These are phyloP conservation scores for Aspergillus nomiae DNA, from an alignment of 2,329 filamentous ascomycete species.

Conservation along the genomic window DNA sequence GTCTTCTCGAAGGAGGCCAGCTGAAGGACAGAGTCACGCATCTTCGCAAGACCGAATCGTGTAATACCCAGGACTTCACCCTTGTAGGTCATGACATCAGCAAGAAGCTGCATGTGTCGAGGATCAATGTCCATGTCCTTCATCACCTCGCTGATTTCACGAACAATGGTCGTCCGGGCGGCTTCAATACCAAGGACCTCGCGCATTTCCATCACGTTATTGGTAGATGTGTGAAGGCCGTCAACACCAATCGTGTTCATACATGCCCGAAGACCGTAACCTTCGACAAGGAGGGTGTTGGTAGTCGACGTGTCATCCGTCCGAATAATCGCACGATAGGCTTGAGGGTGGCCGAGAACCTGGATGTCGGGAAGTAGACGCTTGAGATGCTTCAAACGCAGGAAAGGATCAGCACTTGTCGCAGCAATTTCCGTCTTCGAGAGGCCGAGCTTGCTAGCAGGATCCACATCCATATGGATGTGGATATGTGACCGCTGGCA, in stretches of 20 bases:
- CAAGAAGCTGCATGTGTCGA: conserved; percentile 94
- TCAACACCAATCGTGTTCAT: conserved; percentile 93
- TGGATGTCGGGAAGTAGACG: conserved; percentile 79
- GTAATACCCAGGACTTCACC: conserved; percentile 96
- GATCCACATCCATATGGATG: conserved; percentile 63
- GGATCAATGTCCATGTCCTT: conserved; percentile 93
- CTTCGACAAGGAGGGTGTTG: conserved; percentile 82
- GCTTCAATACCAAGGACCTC: conserved; percentile 94
- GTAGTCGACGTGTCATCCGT: conserved; percentile 70
- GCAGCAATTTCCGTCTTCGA: conserved; percentile 46
- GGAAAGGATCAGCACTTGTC: conserved; percentile 47
- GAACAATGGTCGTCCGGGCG: conserved; percentile 82
- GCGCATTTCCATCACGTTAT: conserved; percentile 86
- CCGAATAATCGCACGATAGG: conserved; percentile 84
- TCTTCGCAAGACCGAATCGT: conserved; percentile 92
- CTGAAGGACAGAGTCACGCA: conserved; percentile 91
- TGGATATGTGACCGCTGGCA: conserved; percentile 61
- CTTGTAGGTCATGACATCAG: conserved; percentile 99
- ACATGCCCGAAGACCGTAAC: conserved; percentile 84
- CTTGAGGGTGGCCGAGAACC: conserved; percentile 86
- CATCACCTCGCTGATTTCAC: conserved; percentile 89
- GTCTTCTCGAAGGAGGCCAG: conserved; percentile 98
- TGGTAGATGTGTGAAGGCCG: conserved; percentile 72
- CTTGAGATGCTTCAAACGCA: conserved; percentile 80
- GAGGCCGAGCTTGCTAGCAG: conserved; percentile 34